A percentile compares a stretch with the other conserved stretches of the same genome.
Conservation (phyloP, 148 eudicot species). For the Fagopyrum esculentum region DNA sequence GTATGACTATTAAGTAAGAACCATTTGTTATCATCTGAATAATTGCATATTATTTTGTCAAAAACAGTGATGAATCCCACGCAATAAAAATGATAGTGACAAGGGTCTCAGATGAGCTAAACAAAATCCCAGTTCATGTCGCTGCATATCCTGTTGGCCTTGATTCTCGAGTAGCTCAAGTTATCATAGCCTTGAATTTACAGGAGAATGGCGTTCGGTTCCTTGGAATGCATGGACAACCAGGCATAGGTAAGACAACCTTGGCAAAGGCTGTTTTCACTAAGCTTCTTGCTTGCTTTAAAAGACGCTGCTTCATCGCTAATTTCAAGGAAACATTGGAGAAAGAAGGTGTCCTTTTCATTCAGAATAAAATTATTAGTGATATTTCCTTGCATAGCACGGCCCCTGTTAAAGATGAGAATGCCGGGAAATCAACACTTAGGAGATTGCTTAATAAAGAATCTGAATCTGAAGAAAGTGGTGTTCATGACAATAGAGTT, state of each 20-base stretch:
- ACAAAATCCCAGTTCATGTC: conserved; percentile 39
- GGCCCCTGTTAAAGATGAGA: conserved; percentile 5
- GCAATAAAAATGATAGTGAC: conserved; percentile 31
- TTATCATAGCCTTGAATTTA: conserved; percentile 22
- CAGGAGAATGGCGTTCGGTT: conserved; percentile 19
- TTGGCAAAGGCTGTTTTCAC: conserved; percentile 55
- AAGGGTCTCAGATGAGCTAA: conserved; percentile 34
- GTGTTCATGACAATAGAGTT: conserved; percentile 15
- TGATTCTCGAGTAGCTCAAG: conserved; percentile 29
- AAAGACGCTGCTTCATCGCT: conserved; percentile 35
- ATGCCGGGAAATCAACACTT: conserved; percentile 12
- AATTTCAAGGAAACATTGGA: conserved; percentile 32
- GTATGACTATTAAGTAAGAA: no score
- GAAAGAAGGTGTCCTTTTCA: conserved; percentile 18
- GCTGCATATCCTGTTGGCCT: conserved; percentile 41
- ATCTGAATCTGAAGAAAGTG: no score
- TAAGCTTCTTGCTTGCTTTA: conserved; percentile 34
- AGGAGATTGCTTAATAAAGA: neutral
- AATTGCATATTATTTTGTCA: no score
- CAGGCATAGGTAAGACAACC: conserved; percentile 70
- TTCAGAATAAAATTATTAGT: conserved; percentile 21
- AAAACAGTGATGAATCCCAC: conserved; percentile 25
- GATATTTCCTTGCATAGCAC: conserved; percentile 22
- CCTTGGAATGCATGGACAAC: conserved; percentile 48
- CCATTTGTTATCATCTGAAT: no score